phyloP scores from a whole-genome alignment of 495 filamentous ascomycete species.

The Clohesyomyces aquaticus region DNA sequence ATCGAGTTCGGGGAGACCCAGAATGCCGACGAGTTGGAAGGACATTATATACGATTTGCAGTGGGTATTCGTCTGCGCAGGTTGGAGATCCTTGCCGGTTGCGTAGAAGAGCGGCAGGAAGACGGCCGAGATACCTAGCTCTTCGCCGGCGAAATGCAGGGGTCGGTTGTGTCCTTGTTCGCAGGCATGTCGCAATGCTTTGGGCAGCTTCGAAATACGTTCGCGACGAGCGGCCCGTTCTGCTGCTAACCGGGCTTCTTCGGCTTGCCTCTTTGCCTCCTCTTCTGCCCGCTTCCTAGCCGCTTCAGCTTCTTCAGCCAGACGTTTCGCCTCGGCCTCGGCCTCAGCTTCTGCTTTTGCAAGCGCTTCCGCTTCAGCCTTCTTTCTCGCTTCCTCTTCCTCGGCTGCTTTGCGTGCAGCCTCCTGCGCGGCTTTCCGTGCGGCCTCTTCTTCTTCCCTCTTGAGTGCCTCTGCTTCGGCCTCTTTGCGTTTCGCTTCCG shows the following conservation, averaged over 20 bases:
- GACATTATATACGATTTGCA: constrained; percentile 42
- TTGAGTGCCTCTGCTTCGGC: constrained; percentile 28
- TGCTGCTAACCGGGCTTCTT: constrained; percentile 32
- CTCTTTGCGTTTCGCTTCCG: constrained; percentile 3
- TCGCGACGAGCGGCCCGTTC: constrained; percentile 34
- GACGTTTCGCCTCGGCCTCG: constrained; percentile 35
- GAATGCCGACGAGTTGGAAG: constrained; percentile 44
- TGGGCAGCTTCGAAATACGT: constrained; percentile 37
- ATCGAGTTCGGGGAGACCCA: constrained; percentile 43
- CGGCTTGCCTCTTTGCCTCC: constrained; percentile 26
- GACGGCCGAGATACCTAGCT: constrained; percentile 39
- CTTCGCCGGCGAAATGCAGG: constrained; percentile 36
- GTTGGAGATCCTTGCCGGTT: constrained; percentile 27
- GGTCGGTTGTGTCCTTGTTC: constrained; percentile 35
- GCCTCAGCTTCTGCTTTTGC: constrained; percentile 26
- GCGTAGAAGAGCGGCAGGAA: constrained; percentile 42
- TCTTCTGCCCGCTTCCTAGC: constrained; percentile 33
- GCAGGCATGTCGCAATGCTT: constrained; percentile 33
- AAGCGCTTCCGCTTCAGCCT: constrained; percentile 32
- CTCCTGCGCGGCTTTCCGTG: constrained; percentile 34
- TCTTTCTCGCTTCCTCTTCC: constrained; percentile 37
- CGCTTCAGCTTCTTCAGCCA: constrained; percentile 36
- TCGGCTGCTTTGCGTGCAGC: constrained; percentile 34
- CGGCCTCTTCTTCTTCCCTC: constrained; percentile 31
- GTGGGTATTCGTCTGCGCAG: neutral